Evolutionary conservation across 78 protist species (phyloP).

Genomic region (Speleostelium caveatum): DNA sequence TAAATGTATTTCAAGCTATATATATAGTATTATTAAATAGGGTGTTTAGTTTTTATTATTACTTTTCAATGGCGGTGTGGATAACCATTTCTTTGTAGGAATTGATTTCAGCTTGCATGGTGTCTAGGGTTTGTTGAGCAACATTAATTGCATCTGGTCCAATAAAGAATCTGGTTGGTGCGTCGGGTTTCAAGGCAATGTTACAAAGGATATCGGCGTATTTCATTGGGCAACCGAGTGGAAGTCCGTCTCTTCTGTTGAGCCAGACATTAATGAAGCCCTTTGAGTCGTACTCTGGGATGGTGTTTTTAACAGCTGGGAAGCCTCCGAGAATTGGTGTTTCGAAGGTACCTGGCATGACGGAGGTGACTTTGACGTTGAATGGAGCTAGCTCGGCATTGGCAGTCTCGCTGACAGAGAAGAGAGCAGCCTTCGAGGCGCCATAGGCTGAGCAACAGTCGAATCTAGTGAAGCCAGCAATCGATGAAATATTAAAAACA

Average conservation of each 20-base stretch:
- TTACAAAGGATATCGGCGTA: background rate
- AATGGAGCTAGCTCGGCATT: background rate
- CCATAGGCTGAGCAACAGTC: background rate
- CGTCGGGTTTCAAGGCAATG: background rate
- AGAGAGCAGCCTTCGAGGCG: background rate
- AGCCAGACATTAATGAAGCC: background rate
- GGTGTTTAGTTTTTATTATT: too few relatives aligned
- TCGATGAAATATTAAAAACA: conserved; percentile 14
- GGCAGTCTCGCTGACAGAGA: background rate
- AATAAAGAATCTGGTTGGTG: background rate
- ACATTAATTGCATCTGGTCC: background rate
- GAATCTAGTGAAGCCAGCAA: background rate
- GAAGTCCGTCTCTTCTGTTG: background rate
- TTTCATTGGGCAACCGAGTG: background rate
- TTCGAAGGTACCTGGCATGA: background rate
- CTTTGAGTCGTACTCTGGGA: background rate
- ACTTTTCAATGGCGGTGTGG: background rate
- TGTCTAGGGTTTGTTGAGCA: background rate
- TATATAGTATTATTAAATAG: background rate
- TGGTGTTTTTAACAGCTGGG: background rate
- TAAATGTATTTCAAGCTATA: too few relatives aligned
- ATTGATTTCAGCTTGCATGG: background rate
- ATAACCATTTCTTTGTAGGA: background rate
- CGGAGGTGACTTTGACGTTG: background rate
- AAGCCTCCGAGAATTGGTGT: background rate